phyloP scores from a whole-genome alignment of 176 grass and related monocot species.

The Musa itinerans region DNA sequence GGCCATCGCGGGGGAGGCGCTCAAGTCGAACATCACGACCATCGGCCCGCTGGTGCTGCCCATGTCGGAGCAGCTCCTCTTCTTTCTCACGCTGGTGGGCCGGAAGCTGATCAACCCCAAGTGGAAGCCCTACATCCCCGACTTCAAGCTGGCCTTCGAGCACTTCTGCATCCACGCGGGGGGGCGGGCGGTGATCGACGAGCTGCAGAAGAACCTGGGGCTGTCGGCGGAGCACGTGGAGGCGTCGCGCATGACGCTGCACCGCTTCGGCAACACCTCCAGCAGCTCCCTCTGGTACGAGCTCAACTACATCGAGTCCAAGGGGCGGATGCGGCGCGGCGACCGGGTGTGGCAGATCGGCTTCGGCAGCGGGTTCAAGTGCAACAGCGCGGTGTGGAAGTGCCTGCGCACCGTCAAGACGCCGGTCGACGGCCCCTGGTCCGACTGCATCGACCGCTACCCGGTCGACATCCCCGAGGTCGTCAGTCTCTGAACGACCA shows the following conservation, averaged over 20 bases:
- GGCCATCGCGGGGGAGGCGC: constrained; percentile 14
- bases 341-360: constrained; percentile 83
- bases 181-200: constrained; percentile 78
- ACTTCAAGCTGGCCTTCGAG: constrained; percentile 57
- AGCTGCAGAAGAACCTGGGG: constrained; percentile 72
- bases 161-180: constrained; percentile 99
- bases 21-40: constrained; percentile 18
- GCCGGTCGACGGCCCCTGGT: constrained; percentile 11
- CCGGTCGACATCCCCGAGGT: constrained; percentile 13
- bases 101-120: constrained; percentile 9
- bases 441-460: constrained; percentile 13
- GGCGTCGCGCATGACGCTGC: constrained; percentile 85
- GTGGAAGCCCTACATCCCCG: constrained; percentile 22
- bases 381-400: constrained; percentile 88
- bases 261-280: constrained; percentile 90
- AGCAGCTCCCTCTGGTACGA: constrained; percentile 97
- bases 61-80: constrained; percentile 19
- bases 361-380: constrained; percentile 85
- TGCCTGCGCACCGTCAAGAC: constrained; percentile 28
- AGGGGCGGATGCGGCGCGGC: constrained; percentile 43
- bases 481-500: not conserved
- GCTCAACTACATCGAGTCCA: constrained; percentile 81
- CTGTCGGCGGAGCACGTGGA: constrained; percentile 71
- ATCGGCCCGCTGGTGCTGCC: constrained; percentile 19
- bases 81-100: constrained; percentile 11